A percentile compares a stretch with the other conserved stretches of the same genome.
Conservation (phyloP, 2,329 filamentous ascomycete species). For the Coniella vitis region DNA sequence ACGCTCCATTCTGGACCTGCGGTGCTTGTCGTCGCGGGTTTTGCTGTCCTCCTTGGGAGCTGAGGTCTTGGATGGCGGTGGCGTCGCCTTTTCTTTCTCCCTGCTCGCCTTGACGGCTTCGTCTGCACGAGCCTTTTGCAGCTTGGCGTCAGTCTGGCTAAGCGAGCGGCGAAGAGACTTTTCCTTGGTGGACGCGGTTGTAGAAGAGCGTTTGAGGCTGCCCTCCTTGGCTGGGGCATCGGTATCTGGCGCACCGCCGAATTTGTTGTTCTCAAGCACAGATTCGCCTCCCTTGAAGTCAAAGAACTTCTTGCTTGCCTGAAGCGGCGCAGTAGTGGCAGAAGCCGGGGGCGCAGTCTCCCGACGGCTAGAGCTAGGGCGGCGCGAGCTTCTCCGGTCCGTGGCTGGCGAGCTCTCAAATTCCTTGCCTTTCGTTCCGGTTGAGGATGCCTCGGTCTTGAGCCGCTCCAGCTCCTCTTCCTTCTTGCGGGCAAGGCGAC, state of each 20-base stretch:
- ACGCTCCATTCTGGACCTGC: slow-evolving; percentile 13
- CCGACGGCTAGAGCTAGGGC: slow-evolving; percentile 34
- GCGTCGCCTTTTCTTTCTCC: background rate
- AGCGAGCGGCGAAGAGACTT: slow-evolving; percentile 22
- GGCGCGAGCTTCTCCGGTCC: slow-evolving; percentile 34
- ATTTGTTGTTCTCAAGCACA: slow-evolving; percentile 19
- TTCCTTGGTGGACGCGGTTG: slow-evolving; percentile 15
- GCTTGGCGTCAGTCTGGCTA: slow-evolving; percentile 22
- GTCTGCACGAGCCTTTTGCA: slow-evolving; percentile 21
- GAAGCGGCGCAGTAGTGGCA: slow-evolving; percentile 21
- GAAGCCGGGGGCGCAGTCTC: slow-evolving; percentile 18
- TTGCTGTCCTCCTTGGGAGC: slow-evolving; percentile 3
- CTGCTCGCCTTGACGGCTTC: slow-evolving; percentile 10
- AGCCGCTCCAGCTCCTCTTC: slow-evolving; percentile 23
- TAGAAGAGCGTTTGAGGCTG: slow-evolving; percentile 9
- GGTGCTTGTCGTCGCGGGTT: slow-evolving; percentile 14
- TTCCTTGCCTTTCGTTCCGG: slow-evolving; percentile 29
- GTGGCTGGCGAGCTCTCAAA: slow-evolving; percentile 20
- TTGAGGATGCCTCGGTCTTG: slow-evolving; percentile 14
- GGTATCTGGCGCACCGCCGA: slow-evolving; percentile 15
- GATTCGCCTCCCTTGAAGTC: slow-evolving; percentile 33
- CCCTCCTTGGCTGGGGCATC: background rate
- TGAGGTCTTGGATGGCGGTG: background rate
- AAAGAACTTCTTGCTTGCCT: slow-evolving; percentile 34
- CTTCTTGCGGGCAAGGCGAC: slow-evolving; percentile 29